Evolutionary conservation across 2,329 filamentous ascomycete species (phyloP).

Genomic region (Ophiocordyceps camponoti-floridani): DNA sequence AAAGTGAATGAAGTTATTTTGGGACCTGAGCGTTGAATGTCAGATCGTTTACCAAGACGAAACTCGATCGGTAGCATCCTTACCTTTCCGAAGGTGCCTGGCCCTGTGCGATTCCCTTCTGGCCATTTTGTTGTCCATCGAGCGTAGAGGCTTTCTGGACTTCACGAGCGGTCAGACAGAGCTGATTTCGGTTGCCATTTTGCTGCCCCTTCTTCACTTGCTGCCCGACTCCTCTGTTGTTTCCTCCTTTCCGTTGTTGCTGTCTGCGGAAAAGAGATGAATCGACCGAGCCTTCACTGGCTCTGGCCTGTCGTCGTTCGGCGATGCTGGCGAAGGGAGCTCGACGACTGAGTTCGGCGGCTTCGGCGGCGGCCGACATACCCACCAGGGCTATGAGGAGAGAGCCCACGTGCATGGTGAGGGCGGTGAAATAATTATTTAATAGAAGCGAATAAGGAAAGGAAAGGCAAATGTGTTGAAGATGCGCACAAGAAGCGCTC

Average conservation of each 20-base stretch:
- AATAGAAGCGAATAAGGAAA: slow-evolving; percentile 12
- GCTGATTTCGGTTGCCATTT: no score
- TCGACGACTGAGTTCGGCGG: slow-evolving; percentile 19
- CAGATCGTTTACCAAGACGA: slow-evolving; percentile 1
- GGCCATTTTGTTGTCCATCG: neutral
- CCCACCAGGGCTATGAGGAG: slow-evolving; percentile 30
- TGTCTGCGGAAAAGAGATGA: neutral
- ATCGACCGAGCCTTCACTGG: neutral
- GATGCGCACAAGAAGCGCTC: neutral
- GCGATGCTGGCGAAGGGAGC: slow-evolving; percentile 19
- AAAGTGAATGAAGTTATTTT: slow-evolving; percentile 47
- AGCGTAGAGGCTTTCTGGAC: neutral
- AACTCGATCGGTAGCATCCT: slow-evolving; percentile 9
- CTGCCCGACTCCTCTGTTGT: no score
- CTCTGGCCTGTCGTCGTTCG: slow-evolving; percentile 19
- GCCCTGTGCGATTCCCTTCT: neutral
- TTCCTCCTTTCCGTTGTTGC: neutral
- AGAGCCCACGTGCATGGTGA: slow-evolving; percentile 34
- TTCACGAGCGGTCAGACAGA: neutral
- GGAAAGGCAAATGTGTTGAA: neutral
- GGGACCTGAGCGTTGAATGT: slow-evolving; percentile 16
- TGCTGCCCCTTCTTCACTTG: no score
- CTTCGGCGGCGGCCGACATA: slow-evolving; percentile 17
- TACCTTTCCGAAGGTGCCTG: slow-evolving; percentile 26
- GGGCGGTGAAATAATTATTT: neutral